Evolutionary conservation across 306 rosid genomes (phyloP).

Genomic region (Trifolium dubium): DNA sequence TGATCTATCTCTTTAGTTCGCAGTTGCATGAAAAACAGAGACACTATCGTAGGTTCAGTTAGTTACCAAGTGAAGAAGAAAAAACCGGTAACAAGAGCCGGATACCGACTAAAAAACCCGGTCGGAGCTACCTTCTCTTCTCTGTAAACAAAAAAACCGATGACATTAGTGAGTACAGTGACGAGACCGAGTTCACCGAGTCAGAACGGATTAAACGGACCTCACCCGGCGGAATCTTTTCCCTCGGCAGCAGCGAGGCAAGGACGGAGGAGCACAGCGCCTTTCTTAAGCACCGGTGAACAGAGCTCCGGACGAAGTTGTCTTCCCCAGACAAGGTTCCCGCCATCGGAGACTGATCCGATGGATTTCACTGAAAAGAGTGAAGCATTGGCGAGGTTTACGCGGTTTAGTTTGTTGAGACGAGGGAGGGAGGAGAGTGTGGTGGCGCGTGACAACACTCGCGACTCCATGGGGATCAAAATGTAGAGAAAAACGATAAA

Average conservation of each 20-base stretch:
- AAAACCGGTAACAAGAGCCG: slow-evolving; percentile 79
- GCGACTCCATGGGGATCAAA: slow-evolving; percentile 73
- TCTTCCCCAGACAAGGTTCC: slow-evolving; percentile 85
- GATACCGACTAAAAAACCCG: slow-evolving; percentile 62
- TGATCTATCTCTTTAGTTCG: background rate
- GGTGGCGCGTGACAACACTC: slow-evolving; percentile 86
- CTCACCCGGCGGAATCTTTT: slow-evolving; percentile 99
- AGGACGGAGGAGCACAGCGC: slow-evolving; percentile 49
- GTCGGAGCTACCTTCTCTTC: slow-evolving; percentile 74
- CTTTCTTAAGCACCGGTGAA: slow-evolving; percentile 54
- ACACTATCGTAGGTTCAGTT: background rate
- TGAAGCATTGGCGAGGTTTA: slow-evolving; percentile 36
- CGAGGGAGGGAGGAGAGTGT: slow-evolving; percentile 52
- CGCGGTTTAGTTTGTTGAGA: slow-evolving; percentile 58
- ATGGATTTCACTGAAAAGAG: slow-evolving; percentile 51
- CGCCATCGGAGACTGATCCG: slow-evolving; percentile 73
- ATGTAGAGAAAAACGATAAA: background rate
- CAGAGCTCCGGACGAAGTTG: slow-evolving; percentile 82
- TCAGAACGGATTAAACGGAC: slow-evolving; percentile 92
- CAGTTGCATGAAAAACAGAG: background rate
- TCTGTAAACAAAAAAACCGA: slow-evolving; percentile 41
- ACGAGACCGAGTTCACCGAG: slow-evolving; percentile 48
- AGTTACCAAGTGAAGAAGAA: slow-evolving; percentile 88
- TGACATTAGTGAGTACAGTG: slow-evolving; percentile 46
- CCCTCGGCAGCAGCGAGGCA: slow-evolving; percentile 72